Evolutionary conservation across 2,329 filamentous ascomycete species (phyloP), one percentile per base, ranked within the genome.

Genomic region (Fusarium sacchari): DNA sequence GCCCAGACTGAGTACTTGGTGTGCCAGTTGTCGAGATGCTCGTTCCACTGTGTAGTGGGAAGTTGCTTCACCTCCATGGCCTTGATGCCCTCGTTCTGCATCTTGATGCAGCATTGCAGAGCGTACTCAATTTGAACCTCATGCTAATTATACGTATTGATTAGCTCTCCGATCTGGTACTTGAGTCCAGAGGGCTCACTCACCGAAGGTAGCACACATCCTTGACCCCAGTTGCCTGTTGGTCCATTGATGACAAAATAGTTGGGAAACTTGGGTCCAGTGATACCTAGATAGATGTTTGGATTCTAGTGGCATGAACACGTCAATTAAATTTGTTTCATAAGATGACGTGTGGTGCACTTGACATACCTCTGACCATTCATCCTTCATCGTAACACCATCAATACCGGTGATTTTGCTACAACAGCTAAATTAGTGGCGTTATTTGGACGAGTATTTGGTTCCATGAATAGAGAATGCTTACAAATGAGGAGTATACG

Each of bases 371-470:
- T 37, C 18, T 3, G n/a, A 37, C 49, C 32, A 52, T 28, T 52
- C 49, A 4, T 52, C 49, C 24, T 52, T 52, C 32, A 52, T 52
- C 2, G 32, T 52, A 4, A 37, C 49, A 6, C 49, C n/a, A 28
- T 12, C 9, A 10, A 22, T 12, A 22, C 49, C 49, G 4, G 49
- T 52, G 0, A 52, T 37, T 52, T 52, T 6, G 49, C 49, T 37
- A 26, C 8, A 13, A 22, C n/a, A 11, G 0, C 20, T 2, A 11
- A 5, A 11, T 52, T 36, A 52, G 49, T 52, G 6, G 14, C 4
- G 2, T 15, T 22, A 7, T 17, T 13, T 3, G 11, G 6, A 17
- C 22, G 0, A n/a, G 6, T 9, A 20, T 17, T 15, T 9, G 20
- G 11, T 1, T 22, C 10, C 1, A 5, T 32, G 6, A 11, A 28